Evolutionary conservation across 768 basidiomycete genomes (phyloP).

Genomic region (Lentinula lateritia): DNA sequence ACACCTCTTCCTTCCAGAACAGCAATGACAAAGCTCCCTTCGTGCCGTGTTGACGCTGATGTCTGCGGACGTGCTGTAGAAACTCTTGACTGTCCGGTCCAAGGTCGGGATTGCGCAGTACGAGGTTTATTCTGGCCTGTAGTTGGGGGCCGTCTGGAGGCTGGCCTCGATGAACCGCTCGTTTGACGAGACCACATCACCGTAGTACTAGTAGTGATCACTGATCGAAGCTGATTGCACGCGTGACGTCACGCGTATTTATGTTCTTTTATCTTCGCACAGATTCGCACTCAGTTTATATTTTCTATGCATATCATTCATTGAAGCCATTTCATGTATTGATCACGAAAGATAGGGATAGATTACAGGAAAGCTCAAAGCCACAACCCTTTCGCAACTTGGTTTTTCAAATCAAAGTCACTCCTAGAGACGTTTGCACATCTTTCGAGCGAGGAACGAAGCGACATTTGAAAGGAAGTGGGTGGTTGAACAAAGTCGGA

Average conservation of each 20-base stretch:
- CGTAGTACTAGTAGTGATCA: neutral
- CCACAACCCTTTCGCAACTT: neutral
- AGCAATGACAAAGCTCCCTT: conserved; percentile 61
- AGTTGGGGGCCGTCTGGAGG: conserved; percentile 13
- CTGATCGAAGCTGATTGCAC: too few species aligned
- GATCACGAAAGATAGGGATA: too few species aligned
- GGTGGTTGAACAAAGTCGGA: conserved; percentile 4
- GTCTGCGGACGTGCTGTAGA: conserved; percentile 63
- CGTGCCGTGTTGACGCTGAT: conserved; percentile 49
- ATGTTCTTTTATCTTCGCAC: neutral
- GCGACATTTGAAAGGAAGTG: conserved; percentile 6
- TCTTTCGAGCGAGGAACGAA: conserved; percentile 5
- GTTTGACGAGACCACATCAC: neutral
- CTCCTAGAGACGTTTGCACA: neutral
- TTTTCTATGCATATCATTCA: too few species aligned
- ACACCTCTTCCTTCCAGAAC: conserved; percentile 75
- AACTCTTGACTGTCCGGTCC: conserved; percentile 56
- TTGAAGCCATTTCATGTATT: too few species aligned
- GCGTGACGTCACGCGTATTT: too few species aligned
- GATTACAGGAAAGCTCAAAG: too few species aligned
- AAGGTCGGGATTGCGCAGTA: conserved; percentile 55
- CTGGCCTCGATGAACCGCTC: conserved; percentile 12
- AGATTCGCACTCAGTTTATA: neutral
- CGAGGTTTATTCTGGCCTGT: conserved; percentile 35
- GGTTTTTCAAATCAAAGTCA: neutral